Evolutionary conservation across 805 yeast genomes (phyloP).

Genomic region (Nakazawaea anatomiae): DNA sequence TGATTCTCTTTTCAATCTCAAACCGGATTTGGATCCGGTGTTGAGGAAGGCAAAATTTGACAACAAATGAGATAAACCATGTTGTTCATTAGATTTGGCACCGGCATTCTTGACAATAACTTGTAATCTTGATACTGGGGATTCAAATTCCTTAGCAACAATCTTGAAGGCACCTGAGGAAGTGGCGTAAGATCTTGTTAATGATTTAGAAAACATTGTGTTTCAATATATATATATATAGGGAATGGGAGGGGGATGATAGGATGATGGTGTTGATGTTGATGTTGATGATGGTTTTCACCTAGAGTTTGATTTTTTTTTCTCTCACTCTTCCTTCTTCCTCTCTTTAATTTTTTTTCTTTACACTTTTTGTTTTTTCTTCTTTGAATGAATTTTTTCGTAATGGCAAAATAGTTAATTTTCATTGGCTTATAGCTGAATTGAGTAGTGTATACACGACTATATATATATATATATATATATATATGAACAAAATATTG

Average conservation of each 20-base stretch:
- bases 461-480: no score
- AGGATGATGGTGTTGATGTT: not conserved
- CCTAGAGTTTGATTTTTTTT: no score
- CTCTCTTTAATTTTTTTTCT: no score
- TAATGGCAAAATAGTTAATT: slow-evolving; percentile 14
- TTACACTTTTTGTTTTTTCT: not conserved
- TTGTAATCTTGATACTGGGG: slow-evolving; percentile 67
- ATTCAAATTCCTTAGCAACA: slow-evolving; percentile 51
- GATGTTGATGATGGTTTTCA: not conserved
- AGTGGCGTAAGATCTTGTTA: slow-evolving; percentile 27
- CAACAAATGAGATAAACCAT: slow-evolving; percentile 84
- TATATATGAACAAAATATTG: no score
- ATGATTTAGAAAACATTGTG: slow-evolving; percentile 24
- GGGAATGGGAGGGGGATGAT: not conserved
- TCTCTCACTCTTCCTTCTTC: no score
- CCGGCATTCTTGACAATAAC: slow-evolving; percentile 82
- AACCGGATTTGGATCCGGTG: slow-evolving; percentile 77
- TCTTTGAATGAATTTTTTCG: not conserved
- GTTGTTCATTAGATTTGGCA: slow-evolving; percentile 58
- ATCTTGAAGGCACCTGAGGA: slow-evolving; percentile 39
- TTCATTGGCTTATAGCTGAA: slow-evolving; percentile 14
- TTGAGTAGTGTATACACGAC: no score
- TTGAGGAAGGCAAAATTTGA: slow-evolving; percentile 80
- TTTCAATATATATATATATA: not conserved
- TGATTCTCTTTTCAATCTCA: slow-evolving; percentile 90